phyloP scores from a whole-genome alignment of 441 rosid species.

The Omphalea diandra region DNA sequence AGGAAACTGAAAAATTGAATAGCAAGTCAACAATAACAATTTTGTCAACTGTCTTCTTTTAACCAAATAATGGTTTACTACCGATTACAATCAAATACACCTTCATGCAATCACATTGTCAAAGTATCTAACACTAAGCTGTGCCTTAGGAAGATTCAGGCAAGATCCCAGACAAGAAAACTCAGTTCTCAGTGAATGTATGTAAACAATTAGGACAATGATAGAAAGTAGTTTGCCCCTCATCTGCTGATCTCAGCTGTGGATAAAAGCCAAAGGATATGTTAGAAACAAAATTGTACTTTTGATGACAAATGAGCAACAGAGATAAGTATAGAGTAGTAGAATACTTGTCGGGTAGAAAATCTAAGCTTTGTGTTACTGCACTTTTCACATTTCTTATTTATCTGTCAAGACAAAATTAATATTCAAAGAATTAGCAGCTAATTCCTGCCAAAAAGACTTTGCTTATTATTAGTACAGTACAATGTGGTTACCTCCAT shows the following conservation, averaged over 20 bases:
- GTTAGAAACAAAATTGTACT: neutral
- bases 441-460: neutral
- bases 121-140: neutral
- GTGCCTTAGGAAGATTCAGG: neutral
- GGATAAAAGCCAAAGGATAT: neutral
- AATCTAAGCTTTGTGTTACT: conserved; percentile 44
- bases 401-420: conserved; percentile 31
- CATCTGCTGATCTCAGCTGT: conserved; percentile 74
- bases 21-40: neutral
- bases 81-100: neutral
- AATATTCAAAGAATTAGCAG: conserved; percentile 1
- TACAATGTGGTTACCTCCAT: conserved; percentile 35
- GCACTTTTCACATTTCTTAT: conserved; percentile 45
- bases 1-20: neutral
- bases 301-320: neutral
- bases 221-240: conserved; percentile 57
- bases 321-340: neutral
- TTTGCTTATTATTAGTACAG: neutral
- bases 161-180: neutral
- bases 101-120: no score
- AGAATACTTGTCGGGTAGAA: conserved; percentile 47
- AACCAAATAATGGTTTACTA: neutral
- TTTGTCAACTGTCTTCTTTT: neutral
- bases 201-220: conserved; percentile 42
- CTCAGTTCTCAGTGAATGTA: conserved; percentile 44